These are phyloP conservation scores for Linaria vulgaris DNA, from an alignment of 257 asterid genomes.

Conservation along the genomic window DNA sequence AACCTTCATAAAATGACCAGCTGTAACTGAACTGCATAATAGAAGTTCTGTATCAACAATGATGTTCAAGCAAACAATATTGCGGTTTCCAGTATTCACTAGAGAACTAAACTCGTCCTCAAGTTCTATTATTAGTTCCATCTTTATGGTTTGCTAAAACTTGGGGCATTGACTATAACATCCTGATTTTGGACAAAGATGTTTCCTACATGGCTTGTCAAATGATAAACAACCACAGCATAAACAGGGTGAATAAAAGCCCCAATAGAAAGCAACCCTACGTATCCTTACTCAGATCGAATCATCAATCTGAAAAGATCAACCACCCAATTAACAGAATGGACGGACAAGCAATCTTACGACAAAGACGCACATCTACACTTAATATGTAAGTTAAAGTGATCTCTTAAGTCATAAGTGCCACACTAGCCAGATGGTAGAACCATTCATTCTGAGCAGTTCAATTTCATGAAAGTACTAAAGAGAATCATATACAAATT, in stretches of 20 bases:
- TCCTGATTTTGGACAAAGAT: neutral
- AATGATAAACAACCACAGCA: neutral
- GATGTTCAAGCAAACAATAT: neutral
- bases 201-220: neutral
- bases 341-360: neutral
- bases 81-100: neutral
- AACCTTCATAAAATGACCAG: neutral
- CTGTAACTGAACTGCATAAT: neutral
- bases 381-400: neutral
- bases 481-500: neutral
- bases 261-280: no score
- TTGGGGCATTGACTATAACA: neutral
- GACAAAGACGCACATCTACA: neutral
- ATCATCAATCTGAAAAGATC: neutral
- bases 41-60: neutral
- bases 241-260: no score
- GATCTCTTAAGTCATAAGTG: neutral
- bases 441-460: neutral
- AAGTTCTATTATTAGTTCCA: no score
- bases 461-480: neutral
- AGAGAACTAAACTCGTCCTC: neutral
- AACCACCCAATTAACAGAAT: neutral
- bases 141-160: neutral
- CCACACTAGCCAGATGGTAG: neutral
- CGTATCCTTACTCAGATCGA: no score